Conservation (phyloP, 1,139 yeast species). For the Candida buenavistaensis region DNA sequence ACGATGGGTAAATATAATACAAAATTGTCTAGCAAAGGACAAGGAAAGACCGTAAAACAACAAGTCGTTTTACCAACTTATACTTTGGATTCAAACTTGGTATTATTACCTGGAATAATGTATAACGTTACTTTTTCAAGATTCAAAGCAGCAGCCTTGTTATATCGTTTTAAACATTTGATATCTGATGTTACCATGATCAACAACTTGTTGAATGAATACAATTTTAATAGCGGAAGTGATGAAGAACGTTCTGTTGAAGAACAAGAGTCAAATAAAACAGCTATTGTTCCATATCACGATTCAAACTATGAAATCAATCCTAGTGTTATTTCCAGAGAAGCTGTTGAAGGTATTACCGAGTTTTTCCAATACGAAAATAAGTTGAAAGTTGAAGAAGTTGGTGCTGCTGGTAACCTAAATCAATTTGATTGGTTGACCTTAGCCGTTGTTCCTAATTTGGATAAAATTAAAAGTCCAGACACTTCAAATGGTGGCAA, state of each 20-base stretch:
- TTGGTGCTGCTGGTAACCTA: neutral
- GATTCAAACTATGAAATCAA: slow-evolving; percentile 4
- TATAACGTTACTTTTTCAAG: slow-evolving; percentile 55
- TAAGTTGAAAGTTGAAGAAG: slow-evolving; percentile 10
- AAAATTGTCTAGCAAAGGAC: neutral
- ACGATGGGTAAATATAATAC: neutral
- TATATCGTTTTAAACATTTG: slow-evolving; percentile 37
- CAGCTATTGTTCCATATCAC: neutral
- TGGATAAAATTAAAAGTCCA: slow-evolving; percentile 34
- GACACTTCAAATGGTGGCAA: slow-evolving; percentile 14
- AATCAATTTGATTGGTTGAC: slow-evolving; percentile 36
- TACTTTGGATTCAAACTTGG: slow-evolving; percentile 45
- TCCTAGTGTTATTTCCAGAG: slow-evolving; percentile 30
- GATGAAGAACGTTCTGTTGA: neutral
- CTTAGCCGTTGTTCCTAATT: slow-evolving; percentile 43
- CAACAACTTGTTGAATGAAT: slow-evolving; percentile 33
- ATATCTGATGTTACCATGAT: slow-evolving; percentile 31
- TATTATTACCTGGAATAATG: slow-evolving; percentile 60
- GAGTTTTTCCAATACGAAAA: slow-evolving; percentile 26
- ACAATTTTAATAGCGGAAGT: slow-evolving; percentile 26
- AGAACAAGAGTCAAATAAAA: neutral
- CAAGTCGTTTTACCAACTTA: slow-evolving; percentile 35
- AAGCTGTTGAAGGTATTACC: slow-evolving; percentile 38
- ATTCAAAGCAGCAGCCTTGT: slow-evolving; percentile 48
- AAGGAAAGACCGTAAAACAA: slow-evolving; percentile 7